phyloP scores from a whole-genome alignment of 257 asterid genomes.

The Jaltomata sinuosa region DNA sequence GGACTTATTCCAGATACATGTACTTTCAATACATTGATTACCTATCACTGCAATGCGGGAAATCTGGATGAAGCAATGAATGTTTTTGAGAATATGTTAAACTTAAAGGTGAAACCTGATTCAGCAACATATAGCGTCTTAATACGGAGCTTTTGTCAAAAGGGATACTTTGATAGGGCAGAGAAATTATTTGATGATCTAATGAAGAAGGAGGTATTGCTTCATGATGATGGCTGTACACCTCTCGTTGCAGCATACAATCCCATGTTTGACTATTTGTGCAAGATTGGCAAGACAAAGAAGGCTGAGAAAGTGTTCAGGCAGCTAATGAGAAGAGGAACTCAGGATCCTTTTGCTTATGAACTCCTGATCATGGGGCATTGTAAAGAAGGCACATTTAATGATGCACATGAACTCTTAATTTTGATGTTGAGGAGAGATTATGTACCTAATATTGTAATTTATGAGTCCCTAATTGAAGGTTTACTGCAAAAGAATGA shows the following conservation, averaged over 20 bases:
- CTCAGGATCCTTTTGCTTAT: conserved; percentile 57
- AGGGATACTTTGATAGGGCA: conserved; percentile 40
- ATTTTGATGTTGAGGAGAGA: conserved; percentile 67
- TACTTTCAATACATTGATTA: conserved; percentile 68
- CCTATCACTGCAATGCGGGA: conserved; percentile 42
- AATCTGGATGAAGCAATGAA: conserved; percentile 46
- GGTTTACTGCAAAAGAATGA: conserved; percentile 42
- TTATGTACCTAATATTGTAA: conserved; percentile 40
- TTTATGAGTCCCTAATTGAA: conserved; percentile 44
- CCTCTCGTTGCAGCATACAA: conserved; percentile 73
- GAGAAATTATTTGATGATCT: conserved; percentile 56
- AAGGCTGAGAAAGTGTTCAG: conserved; percentile 73
- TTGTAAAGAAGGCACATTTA: conserved; percentile 47
- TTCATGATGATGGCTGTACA: conserved; percentile 29
- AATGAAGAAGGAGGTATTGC: conserved; percentile 33
- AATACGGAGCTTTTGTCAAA: conserved; percentile 45
- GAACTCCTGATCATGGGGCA: conserved; percentile 68
- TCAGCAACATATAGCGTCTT: conserved; percentile 59
- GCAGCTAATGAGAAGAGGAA: conserved; percentile 68
- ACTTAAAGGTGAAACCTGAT: conserved; percentile 49
- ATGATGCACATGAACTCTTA: conserved; percentile 50
- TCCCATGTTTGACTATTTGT: conserved; percentile 54
- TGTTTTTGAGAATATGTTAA: conserved; percentile 51
- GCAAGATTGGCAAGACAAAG: conserved; percentile 44
- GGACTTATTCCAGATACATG: conserved; percentile 63